A percentile compares a stretch with the other conserved stretches of the same genome.
Conservation (phyloP, 352 stramenopile species). For the Phytophthora kernoviae region DNA sequence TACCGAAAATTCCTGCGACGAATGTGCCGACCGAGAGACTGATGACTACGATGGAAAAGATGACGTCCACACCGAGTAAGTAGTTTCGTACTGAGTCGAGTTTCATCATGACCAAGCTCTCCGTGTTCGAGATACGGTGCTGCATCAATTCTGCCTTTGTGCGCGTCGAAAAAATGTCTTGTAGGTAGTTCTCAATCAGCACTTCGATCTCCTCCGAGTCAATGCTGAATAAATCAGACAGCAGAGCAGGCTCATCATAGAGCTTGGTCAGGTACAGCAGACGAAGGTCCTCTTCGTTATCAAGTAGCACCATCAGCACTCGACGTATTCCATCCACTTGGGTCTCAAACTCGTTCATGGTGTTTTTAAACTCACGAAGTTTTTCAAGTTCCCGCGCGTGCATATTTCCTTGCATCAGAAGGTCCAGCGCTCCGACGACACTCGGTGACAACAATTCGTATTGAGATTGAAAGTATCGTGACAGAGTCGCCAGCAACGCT, state of each 20-base stretch:
- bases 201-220: constrained; percentile 68
- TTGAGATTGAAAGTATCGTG: constrained; percentile 57
- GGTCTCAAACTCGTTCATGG: constrained; percentile 75
- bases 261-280: constrained; percentile 63
- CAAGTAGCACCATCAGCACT: constrained; percentile 66
- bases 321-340: constrained; percentile 67
- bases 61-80: constrained; percentile 54
- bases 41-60: constrained; percentile 65
- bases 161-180: constrained; percentile 71
- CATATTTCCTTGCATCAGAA: constrained; percentile 49
- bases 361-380: constrained; percentile 74
- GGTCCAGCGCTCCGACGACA: constrained; percentile 51
- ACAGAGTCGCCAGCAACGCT: constrained; percentile 59
- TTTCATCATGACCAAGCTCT: constrained; percentile 76
- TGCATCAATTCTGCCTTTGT: constrained; percentile 72
- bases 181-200: constrained; percentile 61
- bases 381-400: constrained; percentile 59
- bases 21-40: constrained; percentile 64
- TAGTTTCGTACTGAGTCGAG: constrained; percentile 75
- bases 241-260: constrained; percentile 40
- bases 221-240: constrained; percentile 44
- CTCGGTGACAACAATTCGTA: constrained; percentile 48
- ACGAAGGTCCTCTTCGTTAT: constrained; percentile 76
- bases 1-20: constrained; percentile 63
- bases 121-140: constrained; percentile 73